Evolutionary conservation across 2,329 filamentous ascomycete genomes (phyloP).

Genomic region (Trichoderma aggressivum): DNA sequence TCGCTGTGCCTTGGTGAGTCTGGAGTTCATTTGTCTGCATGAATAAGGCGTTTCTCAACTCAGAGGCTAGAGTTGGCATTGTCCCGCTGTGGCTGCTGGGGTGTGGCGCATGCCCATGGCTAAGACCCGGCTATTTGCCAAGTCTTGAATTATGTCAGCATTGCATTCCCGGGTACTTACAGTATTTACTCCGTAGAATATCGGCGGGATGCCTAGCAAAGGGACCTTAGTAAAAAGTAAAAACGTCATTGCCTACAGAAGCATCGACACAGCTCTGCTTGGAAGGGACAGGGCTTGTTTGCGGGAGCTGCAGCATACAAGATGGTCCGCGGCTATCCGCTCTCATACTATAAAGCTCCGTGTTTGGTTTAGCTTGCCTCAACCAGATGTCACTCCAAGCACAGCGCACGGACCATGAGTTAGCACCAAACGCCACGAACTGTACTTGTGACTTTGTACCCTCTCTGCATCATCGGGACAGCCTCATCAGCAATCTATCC

Average conservation of each 20-base stretch:
- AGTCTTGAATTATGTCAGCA: background rate
- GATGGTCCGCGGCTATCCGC: background rate
- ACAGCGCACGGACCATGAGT: background rate
- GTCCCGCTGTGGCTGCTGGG: conserved; percentile 25
- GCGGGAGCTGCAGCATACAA: background rate
- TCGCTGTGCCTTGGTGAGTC: conserved; percentile 5
- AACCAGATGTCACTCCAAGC: background rate
- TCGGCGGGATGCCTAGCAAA: background rate
- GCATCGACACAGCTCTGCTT: background rate
- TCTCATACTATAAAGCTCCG: background rate
- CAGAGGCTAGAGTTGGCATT: conserved; percentile 22
- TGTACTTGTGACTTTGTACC: background rate
- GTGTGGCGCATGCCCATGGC: conserved; percentile 5
- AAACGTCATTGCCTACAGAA: background rate
- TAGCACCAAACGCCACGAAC: background rate
- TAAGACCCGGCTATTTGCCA: conserved; percentile 12
- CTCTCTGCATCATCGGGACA: background rate
- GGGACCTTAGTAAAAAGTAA: background rate
- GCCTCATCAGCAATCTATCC: conserved; percentile 1
- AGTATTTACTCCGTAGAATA: background rate
- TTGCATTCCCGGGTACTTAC: background rate
- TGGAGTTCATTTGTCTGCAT: conserved; percentile 12
- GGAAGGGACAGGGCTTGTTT: background rate
- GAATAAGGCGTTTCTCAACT: conserved; percentile 5
- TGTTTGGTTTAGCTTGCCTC: background rate